Conservation (phyloP, 306 rosid genomes). For the Delonix regia region DNA sequence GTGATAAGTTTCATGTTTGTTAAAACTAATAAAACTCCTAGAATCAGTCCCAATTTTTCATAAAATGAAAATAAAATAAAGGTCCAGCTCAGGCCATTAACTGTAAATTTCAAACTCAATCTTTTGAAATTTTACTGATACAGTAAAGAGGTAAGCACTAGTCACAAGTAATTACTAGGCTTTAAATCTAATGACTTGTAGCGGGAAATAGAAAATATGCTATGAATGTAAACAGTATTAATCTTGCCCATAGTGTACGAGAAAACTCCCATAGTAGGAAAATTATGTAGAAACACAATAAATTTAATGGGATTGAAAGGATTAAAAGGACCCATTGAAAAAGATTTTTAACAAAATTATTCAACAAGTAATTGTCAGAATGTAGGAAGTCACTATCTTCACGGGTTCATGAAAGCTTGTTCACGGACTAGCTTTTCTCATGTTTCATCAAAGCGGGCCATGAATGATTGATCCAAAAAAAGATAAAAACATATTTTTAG, state of each 20-base stretch:
- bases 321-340: not conserved
- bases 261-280: not conserved
- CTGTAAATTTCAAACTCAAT: not conserved
- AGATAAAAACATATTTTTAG: too few species aligned
- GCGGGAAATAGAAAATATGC: too few species aligned
- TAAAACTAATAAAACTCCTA: too few species aligned
- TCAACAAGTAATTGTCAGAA: not conserved
- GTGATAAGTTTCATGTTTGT: too few species aligned
- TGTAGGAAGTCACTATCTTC: conserved; percentile 6
- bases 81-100: not conserved
- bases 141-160: too few species aligned
- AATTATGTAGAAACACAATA: not conserved
- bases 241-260: not conserved
- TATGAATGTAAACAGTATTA: too few species aligned
- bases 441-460: not conserved
- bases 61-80: too few species aligned
- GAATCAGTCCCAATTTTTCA: too few species aligned
- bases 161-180: too few species aligned
- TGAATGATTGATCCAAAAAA: not conserved
- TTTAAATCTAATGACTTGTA: too few species aligned
- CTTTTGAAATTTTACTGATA: too few species aligned
- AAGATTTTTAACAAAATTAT: not conserved
- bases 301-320: not conserved
- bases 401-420: not conserved
- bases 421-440: not conserved